Percentiles rank a stretch among this genome's conserved stretches.
Conservation (phyloP, 495 filamentous ascomycete species). For the Evansstolkia leycettana region DNA sequence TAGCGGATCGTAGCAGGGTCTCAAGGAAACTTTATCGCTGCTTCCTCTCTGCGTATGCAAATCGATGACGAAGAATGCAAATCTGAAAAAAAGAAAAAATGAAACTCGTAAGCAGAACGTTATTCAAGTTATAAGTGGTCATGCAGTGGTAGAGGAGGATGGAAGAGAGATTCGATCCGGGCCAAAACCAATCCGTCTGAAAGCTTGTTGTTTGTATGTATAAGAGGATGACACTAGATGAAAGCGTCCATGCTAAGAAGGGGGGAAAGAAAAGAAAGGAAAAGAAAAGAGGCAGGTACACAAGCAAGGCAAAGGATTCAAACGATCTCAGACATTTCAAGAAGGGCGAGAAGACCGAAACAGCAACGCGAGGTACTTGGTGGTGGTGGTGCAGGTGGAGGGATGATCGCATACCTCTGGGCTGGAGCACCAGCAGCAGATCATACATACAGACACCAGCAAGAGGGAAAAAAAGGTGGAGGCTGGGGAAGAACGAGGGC, state of each 20-base stretch:
- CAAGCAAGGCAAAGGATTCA: not conserved
- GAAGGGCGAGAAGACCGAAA: constrained; percentile 5
- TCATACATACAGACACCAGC: constrained; percentile 7
- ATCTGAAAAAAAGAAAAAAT: not conserved
- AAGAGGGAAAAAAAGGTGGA: constrained; percentile 10
- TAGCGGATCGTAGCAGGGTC: constrained; percentile 6
- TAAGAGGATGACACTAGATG: constrained; percentile 15
- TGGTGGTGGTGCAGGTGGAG: constrained; percentile 7
- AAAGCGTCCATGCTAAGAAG: constrained; percentile 1
- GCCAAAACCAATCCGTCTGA: too few species aligned
- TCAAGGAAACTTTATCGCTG: too few species aligned
- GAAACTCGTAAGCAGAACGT: constrained; percentile 3
- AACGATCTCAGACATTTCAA: constrained; percentile 7
- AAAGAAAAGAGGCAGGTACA: not conserved
- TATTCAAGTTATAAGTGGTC: constrained; percentile 2
- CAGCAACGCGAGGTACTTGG: constrained; percentile 1
- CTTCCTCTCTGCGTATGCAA: not conserved
- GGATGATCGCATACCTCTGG: constrained; percentile 9
- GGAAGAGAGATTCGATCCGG: constrained; percentile 5
- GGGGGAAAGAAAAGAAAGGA: not conserved
- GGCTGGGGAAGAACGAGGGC: too few species aligned
- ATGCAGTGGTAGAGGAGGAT: constrained; percentile 3
- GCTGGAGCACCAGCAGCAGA: constrained; percentile 9
- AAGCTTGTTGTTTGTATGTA: constrained; percentile 1
- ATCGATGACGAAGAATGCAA: constrained; percentile 1